Evolutionary conservation across 768 basidiomycete genomes (phyloP), one percentile per base, ranked within the genome.

Genomic region (Tephrocybe sp.): DNA sequence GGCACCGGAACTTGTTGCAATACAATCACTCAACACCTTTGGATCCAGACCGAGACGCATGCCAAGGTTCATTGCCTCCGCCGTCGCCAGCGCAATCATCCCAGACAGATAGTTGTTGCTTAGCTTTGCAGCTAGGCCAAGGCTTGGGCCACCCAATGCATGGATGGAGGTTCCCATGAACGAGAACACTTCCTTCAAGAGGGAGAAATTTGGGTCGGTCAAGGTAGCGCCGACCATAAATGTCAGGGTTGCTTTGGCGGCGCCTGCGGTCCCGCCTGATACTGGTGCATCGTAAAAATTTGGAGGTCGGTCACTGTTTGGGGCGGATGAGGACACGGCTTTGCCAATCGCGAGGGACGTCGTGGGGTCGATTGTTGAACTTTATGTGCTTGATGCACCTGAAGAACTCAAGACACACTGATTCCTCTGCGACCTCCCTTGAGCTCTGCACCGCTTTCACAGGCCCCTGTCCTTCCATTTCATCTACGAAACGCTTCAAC

Each of bases 41-140:
- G 73, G 66, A 13, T 74, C 73, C 5, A 75, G 51, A 1, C 73
- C 73, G 13, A 75, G 63, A 39, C 71, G 62, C 69, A 76, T 74
- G 1, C 71, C 72, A 8, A 75, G 58, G 48, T 73, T 73, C 73
- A 75, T 75, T 2, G 70, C 72, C 54, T 73, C 71, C 22, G 71
- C 60, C 3, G 70, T 74, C 3, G 72, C 71, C 13, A 74, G 62
- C 2, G 72, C 70, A 39, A 73, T 71, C 54, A 70, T 60, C 1
- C 71, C 69, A 15, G 68, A 70, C 21, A 74, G 61, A 52, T 74
- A 74, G 49, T 74, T 76, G 52, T 74, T 73, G 57, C 70, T 70
- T 24, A 74, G 55, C 52, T 74, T 75, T n/a, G 72, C 69, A 18
- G 71, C 71, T 1, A 76, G 59, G 12, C 74, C 72, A 21, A 73